Conservation (phyloP, 2,329 filamentous ascomycete species). For the Scorias spongiosa region DNA sequence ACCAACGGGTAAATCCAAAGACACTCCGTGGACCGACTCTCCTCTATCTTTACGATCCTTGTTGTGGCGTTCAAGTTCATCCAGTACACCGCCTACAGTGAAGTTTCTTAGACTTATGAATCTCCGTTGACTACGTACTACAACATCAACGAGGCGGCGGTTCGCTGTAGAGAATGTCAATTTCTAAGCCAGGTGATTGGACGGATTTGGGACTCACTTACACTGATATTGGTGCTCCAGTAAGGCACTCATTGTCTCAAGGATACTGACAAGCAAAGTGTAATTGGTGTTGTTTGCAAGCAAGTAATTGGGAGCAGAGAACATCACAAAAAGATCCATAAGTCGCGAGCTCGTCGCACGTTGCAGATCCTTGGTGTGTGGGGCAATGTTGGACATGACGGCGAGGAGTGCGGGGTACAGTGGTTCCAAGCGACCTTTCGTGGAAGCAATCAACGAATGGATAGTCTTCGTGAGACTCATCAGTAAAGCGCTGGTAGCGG, state of each 20-base stretch:
- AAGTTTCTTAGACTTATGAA: slow-evolving; percentile 78
- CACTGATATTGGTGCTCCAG: slow-evolving; percentile 56
- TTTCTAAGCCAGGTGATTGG: background rate
- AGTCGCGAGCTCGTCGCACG: slow-evolving; percentile 63
- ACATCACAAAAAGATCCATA: slow-evolving; percentile 74
- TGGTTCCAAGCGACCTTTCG: slow-evolving; percentile 76
- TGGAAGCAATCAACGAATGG: slow-evolving; percentile 77
- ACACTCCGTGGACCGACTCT: slow-evolving; percentile 25
- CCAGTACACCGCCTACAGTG: slow-evolving; percentile 79
- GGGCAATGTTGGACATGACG: slow-evolving; percentile 83
- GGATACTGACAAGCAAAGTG: slow-evolving; percentile 57
- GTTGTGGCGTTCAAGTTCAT: slow-evolving; percentile 72
- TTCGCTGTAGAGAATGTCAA: slow-evolving; percentile 43
- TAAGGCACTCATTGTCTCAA: slow-evolving; percentile 81
- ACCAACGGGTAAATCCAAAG: slow-evolving; percentile 20
- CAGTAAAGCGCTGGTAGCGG: background rate
- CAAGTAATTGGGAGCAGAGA: slow-evolving; percentile 86
- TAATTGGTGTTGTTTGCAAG: slow-evolving; percentile 89
- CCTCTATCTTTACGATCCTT: slow-evolving; percentile 45
- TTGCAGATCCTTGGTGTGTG: slow-evolving; percentile 66
- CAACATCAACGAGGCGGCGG: slow-evolving; percentile 60
- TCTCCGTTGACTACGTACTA: slow-evolving; percentile 64
- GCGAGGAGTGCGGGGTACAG: slow-evolving; percentile 86
- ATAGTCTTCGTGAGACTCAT: slow-evolving; percentile 50
- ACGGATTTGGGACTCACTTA: slow-evolving; percentile 7